Base-by-base conservation (phyloP, 768 basidiomycete species). In the Leccinum boreale region DNA sequence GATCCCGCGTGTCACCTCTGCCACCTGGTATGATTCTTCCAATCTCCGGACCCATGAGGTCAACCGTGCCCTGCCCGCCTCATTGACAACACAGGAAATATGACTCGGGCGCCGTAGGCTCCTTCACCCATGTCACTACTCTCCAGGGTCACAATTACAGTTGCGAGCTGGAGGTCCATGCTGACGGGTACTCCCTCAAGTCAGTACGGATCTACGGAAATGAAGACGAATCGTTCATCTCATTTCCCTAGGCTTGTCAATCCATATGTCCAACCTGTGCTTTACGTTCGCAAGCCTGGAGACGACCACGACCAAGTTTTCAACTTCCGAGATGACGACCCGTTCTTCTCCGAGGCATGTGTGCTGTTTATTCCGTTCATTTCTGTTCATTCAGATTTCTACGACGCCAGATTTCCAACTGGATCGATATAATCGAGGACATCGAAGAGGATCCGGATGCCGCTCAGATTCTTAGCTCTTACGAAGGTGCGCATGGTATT, bases 81-180 rank as follows among this genome's bases (percentile, higher is more conserved):
- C 57, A 60, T 58, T 58, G 36, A 59, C 42, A 19, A 68, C 63
- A 42, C 65, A 89, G 89, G 90, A 99, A 99, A 79, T 99, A 98
- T 70, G 87, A 90, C 60, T 92, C 83, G 56, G 96, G 96, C 12
- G 96, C 94, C 35, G 90, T 98, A 31, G 96, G 97, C 23, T 89
- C 84, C 58, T 89, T 99, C 73, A 91, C 85, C 3, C 96, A 99
- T 67, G 80, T 92, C 45, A 90, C 90, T 55, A 90, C 91, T 23
- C 85, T 99, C 42, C 96, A 99, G 70, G 96, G 94, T 52, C 85
- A 79, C 63, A 85, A 94, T 70, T 98, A 98, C 75, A 92, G 92
- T 67, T 97, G 94, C 70, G 94, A 96, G 77, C 79, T 98, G 44
- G 94, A 96, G 70, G 86, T 96, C 44, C 92, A 88, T 74, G 92